Conservation (phyloP, 2,329 filamentous ascomycete genomes). For the Trichophyton mentagrophytes region DNA sequence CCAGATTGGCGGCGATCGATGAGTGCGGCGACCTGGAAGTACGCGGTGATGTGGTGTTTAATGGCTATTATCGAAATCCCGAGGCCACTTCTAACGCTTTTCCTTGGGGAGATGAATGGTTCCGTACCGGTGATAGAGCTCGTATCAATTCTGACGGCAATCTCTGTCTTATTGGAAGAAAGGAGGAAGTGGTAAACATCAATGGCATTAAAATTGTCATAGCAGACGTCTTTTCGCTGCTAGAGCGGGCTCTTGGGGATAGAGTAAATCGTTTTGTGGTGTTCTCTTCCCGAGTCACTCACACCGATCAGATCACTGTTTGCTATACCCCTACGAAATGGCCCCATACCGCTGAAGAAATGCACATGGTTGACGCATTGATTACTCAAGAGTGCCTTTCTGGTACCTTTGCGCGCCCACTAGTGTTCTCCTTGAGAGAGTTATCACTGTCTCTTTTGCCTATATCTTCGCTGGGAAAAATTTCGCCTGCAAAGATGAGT, state of each 20-base stretch:
- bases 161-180: slow-evolving; percentile 29
- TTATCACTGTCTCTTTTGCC: slow-evolving; percentile 15
- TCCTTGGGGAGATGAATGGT: slow-evolving; percentile 16
- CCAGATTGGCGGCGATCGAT: slow-evolving; percentile 14
- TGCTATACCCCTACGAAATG: slow-evolving; percentile 27
- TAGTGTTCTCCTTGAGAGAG: slow-evolving; percentile 18
- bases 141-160: slow-evolving; percentile 25
- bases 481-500: slow-evolving; percentile 28
- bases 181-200: slow-evolving; percentile 36
- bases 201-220: slow-evolving; percentile 36
- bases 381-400: not conserved
- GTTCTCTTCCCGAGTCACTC: slow-evolving; percentile 26
- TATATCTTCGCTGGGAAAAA: slow-evolving; percentile 32
- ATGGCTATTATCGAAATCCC: slow-evolving; percentile 14
- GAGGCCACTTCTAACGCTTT: slow-evolving; percentile 13
- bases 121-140: slow-evolving; percentile 16
- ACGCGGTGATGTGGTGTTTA: slow-evolving; percentile 22
- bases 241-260: slow-evolving; percentile 23
- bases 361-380: slow-evolving; percentile 5
- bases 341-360: slow-evolving; percentile 14
- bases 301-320: slow-evolving; percentile 31
- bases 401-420: slow-evolving; percentile 7
- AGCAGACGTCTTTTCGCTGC: slow-evolving; percentile 26
- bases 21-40: slow-evolving; percentile 26
- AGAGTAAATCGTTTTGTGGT: slow-evolving; percentile 20